Evolutionary conservation across 495 filamentous ascomycete species (phyloP).

Genomic region (Hyaloscypha finlandica): DNA sequence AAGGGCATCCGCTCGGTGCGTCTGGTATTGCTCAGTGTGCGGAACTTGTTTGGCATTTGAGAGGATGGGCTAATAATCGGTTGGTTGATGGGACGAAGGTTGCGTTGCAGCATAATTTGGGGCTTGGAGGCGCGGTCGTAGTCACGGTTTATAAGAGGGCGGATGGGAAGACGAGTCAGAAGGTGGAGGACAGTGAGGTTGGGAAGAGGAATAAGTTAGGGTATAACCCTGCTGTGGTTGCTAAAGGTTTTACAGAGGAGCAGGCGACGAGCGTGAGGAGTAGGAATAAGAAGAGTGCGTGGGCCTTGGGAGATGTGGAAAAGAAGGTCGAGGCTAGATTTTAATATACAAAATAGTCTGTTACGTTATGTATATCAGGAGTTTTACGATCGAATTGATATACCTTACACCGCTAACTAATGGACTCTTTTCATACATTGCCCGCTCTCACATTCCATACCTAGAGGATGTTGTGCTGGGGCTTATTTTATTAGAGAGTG

Average conservation of each 20-base stretch:
- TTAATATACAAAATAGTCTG: conserved; percentile 22
- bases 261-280: conserved; percentile 75
- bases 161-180: conserved; percentile 65
- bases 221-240: conserved; percentile 92
- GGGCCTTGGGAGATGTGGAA: conserved; percentile 73
- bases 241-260: conserved; percentile 76
- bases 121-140: conserved; percentile 88
- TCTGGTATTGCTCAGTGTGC: conserved; percentile 94
- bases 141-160: conserved; percentile 89
- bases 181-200: conserved; percentile 59
- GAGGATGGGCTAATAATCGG: conserved; percentile 95
- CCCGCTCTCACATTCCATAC: no score
- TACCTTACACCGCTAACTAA: no score
- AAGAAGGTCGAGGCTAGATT: conserved; percentile 63
- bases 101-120: conserved; percentile 92
- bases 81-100: conserved; percentile 64
- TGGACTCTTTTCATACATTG: no score
- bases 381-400: background rate
- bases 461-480: no score
- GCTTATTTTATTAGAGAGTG: no score
- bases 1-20: conserved; percentile 93
- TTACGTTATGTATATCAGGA: background rate
- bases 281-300: conserved; percentile 64
- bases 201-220: conserved; percentile 67
- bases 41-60: conserved; percentile 92